Conservation (phyloP, 2,329 filamentous ascomycete genomes). For the Drechmeria coniospora region DNA sequence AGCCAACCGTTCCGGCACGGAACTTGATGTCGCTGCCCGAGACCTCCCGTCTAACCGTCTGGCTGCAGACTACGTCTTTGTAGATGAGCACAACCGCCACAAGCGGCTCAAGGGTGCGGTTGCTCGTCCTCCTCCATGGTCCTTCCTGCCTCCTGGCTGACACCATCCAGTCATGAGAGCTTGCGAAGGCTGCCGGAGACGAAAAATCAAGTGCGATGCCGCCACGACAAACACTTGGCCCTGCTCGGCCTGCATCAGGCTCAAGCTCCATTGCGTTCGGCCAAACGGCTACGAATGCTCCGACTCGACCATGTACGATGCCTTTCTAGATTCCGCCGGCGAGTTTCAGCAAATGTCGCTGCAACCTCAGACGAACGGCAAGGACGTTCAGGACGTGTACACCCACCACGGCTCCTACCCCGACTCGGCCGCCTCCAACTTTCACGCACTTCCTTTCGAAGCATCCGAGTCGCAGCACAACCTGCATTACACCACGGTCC, state of each 20-base stretch:
- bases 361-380: constrained; percentile 24
- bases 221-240: constrained; percentile 97
- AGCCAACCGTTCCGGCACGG: constrained; percentile 15
- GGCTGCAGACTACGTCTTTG: constrained; percentile 82
- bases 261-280: constrained; percentile 87
- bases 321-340: constrained; percentile 15
- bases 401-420: constrained; percentile 32
- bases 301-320: constrained; percentile 17
- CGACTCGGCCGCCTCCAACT: constrained; percentile 25
- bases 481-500: constrained; percentile 38
- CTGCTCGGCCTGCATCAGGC: constrained; percentile 78
- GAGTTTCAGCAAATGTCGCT: constrained; percentile 35
- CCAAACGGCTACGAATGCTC: constrained; percentile 57
- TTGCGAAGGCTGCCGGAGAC: constrained; percentile 83
- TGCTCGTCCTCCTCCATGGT: background rate
- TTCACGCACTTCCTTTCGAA: constrained; percentile 33
- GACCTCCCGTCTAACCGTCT: constrained; percentile 14
- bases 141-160: background rate
- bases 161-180: constrained; percentile 72
- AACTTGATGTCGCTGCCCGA: background rate
- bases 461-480: constrained; percentile 26
- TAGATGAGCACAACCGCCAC: constrained; percentile 96
- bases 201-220: constrained; percentile 97
- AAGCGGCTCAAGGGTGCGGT: constrained; percentile 78
- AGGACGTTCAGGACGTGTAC: constrained; percentile 29